A percentile compares a stretch with the other conserved stretches of the same genome.
These are phyloP conservation scores for Cnidoscolus chayamansa DNA, from an alignment of 441 rosid species.

Conservation along the genomic window DNA sequence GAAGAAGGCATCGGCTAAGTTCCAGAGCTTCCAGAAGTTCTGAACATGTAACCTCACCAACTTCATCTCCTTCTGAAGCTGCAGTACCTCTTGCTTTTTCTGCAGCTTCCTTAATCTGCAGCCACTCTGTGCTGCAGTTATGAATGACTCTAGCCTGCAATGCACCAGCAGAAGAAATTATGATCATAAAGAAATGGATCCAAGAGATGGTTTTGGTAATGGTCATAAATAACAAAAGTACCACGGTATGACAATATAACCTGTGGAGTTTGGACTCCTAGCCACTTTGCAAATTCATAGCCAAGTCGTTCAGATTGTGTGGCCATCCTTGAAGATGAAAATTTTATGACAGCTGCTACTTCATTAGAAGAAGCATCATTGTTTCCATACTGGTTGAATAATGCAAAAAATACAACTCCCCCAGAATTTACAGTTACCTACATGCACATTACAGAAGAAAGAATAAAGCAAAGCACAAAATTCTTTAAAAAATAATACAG, in stretches of 20 bases:
- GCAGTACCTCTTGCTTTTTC: slow-evolving; percentile 85
- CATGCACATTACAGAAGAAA: slow-evolving; percentile 30
- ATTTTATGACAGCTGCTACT: slow-evolving; percentile 97
- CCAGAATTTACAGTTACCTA: slow-evolving; percentile 99
- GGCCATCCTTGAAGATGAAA: slow-evolving; percentile 99
- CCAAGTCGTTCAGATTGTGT: slow-evolving; percentile 99
- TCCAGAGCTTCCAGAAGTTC: slow-evolving; percentile 99
- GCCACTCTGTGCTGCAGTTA: slow-evolving; percentile 88
- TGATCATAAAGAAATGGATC: neutral
- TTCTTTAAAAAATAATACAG: neutral
- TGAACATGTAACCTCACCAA: slow-evolving; percentile 89
- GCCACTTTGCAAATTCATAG: slow-evolving; percentile 95
- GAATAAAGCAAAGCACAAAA: too few relatives aligned
- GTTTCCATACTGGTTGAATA: slow-evolving; percentile 55
- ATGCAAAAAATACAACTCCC: slow-evolving; percentile 99
- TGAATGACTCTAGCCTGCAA: slow-evolving; percentile 91
- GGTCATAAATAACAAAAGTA: slow-evolving; percentile 15
- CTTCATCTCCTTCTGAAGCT: slow-evolving; percentile 72
- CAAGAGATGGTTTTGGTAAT: slow-evolving; percentile 6
- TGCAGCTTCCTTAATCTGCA: slow-evolving; percentile 84
- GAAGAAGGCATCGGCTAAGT: slow-evolving; percentile 90
- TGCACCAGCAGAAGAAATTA: neutral
- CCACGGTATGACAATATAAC: slow-evolving; percentile 35
- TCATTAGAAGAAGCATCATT: slow-evolving; percentile 55
- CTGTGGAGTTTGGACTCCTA: slow-evolving; percentile 96